phyloP scores from a whole-genome alignment of 768 basidiomycete genomes.

The Agrocybe pediades region DNA sequence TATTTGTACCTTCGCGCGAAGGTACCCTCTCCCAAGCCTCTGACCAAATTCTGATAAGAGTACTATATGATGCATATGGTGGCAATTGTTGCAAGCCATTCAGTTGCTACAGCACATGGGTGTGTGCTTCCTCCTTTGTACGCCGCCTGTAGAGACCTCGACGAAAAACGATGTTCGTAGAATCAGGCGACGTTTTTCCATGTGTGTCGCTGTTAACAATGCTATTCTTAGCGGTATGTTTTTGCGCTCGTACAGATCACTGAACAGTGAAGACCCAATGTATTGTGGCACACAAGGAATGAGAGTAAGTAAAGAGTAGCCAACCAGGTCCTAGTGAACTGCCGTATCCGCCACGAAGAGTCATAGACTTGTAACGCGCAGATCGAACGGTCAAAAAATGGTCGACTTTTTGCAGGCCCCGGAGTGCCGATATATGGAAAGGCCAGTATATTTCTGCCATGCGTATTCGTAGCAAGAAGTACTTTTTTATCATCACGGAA shows the following conservation, averaged over 20 bases:
- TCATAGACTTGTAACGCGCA: no score
- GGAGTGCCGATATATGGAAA: no score
- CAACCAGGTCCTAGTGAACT: background rate
- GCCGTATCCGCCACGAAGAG: background rate
- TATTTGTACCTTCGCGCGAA: constrained; percentile 16
- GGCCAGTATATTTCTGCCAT: no score
- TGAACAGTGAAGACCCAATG: background rate
- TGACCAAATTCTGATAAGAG: background rate
- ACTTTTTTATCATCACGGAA: background rate
- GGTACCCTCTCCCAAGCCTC: background rate
- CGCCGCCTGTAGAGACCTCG: constrained; percentile 2
- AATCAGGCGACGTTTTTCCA: constrained; percentile 20
- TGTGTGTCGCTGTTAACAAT: constrained; percentile 7
- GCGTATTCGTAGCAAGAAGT: no score
- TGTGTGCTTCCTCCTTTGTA: background rate
- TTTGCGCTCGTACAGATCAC: no score
- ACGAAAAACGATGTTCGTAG: constrained; percentile 1
- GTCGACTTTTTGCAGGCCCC: no score
- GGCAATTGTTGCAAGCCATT: background rate
- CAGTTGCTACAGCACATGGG: constrained; percentile 8
- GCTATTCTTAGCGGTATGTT: constrained; percentile 12
- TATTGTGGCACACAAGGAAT: background rate
- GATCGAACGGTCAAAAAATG: no score
- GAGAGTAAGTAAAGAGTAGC: background rate
- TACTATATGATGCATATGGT: background rate